phyloP scores from a whole-genome alignment of 2,329 filamentous ascomycete genomes.

The Aureobasidium musti region DNA sequence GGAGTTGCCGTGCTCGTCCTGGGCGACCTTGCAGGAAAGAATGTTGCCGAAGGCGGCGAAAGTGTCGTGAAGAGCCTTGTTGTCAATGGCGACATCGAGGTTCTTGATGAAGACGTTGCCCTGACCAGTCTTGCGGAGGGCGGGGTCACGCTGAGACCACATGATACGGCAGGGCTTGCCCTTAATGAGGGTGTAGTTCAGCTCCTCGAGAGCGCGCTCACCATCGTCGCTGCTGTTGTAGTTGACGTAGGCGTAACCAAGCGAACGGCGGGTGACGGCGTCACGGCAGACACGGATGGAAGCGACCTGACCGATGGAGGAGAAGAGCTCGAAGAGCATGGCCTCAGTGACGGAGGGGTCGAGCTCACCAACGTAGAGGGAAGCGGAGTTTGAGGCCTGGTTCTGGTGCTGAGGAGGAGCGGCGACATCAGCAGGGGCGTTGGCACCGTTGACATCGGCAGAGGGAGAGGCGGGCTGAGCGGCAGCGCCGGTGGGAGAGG shows the following conservation, averaged over 20 bases:
- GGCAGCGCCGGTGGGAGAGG: conserved; percentile 66
- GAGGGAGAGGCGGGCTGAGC: conserved; percentile 71
- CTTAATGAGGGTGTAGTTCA: conserved; percentile 99
- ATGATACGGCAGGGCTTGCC: conserved; percentile 99
- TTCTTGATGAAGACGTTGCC: conserved; percentile 99
- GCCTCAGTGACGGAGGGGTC: conserved; percentile 97
- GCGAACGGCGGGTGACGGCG: conserved; percentile 95
- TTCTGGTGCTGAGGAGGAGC: conserved; percentile 62
- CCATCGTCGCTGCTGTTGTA: conserved; percentile 97
- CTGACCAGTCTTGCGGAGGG: conserved; percentile 97
- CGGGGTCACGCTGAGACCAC: conserved; percentile 99
- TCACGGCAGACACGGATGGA: conserved; percentile 99
- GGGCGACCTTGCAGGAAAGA: conserved; percentile 97
- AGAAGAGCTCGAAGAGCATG: conserved; percentile 99
- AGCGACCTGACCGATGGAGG: conserved; percentile 96
- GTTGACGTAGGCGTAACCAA: conserved; percentile 99
- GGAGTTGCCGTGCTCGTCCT: conserved; percentile 94
- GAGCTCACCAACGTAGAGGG: conserved; percentile 98
- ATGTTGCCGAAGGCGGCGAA: conserved; percentile 99
- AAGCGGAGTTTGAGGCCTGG: conserved; percentile 83
- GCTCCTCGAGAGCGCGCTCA: conserved; percentile 97
- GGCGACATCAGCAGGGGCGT: conserved; percentile 50
- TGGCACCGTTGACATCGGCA: conserved; percentile 61
- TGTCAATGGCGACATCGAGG: conserved; percentile 96
- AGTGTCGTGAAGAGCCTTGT: conserved; percentile 99